Conservation (phyloP, 2,329 filamentous ascomycete genomes). For the Orbilia blumenaviensis region DNA sequence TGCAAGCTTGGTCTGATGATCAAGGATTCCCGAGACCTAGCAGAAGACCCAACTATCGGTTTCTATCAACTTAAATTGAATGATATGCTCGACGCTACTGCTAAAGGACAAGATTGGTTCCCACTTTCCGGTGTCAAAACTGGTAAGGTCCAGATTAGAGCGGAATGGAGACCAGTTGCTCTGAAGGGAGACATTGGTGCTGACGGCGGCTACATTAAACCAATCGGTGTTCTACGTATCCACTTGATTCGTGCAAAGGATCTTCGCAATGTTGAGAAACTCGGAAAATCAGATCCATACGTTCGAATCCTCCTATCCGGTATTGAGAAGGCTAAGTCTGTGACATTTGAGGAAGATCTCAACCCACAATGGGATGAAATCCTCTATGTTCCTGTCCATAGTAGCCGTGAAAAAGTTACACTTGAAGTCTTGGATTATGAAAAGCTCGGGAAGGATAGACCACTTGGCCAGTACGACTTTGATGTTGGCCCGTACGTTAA, state of each 20-base stretch:
- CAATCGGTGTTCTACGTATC: constrained; percentile 92
- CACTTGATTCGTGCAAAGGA: constrained; percentile 86
- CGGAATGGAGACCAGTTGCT: constrained; percentile 95
- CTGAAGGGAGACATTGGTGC: constrained; percentile 79
- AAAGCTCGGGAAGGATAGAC: constrained; percentile 87
- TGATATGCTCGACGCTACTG: constrained; percentile 88
- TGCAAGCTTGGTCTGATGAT: constrained; percentile 90
- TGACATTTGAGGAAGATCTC: constrained; percentile 94
- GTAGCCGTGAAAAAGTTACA: constrained; percentile 79
- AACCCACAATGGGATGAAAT: constrained; percentile 97
- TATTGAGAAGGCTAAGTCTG: constrained; percentile 87
- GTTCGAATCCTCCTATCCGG: constrained; percentile 87
- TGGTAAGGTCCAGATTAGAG: constrained; percentile 86
- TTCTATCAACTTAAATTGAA: constrained; percentile 95
- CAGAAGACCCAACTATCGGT: constrained; percentile 82
- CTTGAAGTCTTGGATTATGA: constrained; percentile 98
- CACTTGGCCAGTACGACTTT: constrained; percentile 82
- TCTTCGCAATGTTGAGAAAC: constrained; percentile 89
- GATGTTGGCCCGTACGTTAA: constrained; percentile 79
- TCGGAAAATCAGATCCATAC: constrained; percentile 98
- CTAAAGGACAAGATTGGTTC: constrained; percentile 96
- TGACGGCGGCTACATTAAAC: constrained; percentile 83
- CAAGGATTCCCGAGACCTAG: constrained; percentile 92
- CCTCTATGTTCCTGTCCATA: constrained; percentile 90
- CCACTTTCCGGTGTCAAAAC: constrained; percentile 81